Base-by-base conservation (phyloP, 257 asterid genomes). In the Plantago ovata region DNA sequence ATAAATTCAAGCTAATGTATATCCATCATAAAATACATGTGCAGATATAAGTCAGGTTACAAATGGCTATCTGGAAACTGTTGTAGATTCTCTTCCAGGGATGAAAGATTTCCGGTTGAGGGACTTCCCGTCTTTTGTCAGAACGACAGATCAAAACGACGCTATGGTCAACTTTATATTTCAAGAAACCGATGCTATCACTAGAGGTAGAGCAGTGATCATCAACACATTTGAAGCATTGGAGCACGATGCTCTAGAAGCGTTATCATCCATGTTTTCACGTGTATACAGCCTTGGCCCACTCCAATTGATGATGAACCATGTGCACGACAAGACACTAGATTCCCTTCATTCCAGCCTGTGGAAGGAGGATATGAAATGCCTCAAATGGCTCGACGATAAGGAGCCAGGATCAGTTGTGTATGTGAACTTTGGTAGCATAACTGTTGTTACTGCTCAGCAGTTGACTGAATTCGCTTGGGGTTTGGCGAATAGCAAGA, bases 341-440 rank as follows among this genome's bases (percentile, higher is more conserved):
- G 1, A 56, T 8, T 32, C 76, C 4, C 4, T 79, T 14, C 15
- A 54, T 4, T 76, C 85, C 18, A 74, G 64, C 38, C 71, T 82
- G 1, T 82, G 89, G 89, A 79, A 64, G 20, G 89, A 82, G 60
- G 81, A 82, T 14, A 0, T 11, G 1, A 64, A 28, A 0, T 79
- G 83, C 57, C 44, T 79, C 16, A 18, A 61, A 0, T 82, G 89
- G 89, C 80, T 82, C 36, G 67, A 82, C 14, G 3, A 32, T 0
- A 71, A 62, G 58, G 71, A 57, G 14, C 65, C 81, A 1, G 61
- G 21, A 1, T 79, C 89, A 1, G 85, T 81, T 0, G 81, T 81
- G 16, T 76, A 76, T 32, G 89, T 82, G 6, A 82, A 82, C 16
- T 81, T 81, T 32, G 85, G 86, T n/a, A 74, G 86, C 72, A 71